Base-by-base conservation (phyloP, 2,329 filamentous ascomycete species). In the Allantophomopsis cytisporea region DNA sequence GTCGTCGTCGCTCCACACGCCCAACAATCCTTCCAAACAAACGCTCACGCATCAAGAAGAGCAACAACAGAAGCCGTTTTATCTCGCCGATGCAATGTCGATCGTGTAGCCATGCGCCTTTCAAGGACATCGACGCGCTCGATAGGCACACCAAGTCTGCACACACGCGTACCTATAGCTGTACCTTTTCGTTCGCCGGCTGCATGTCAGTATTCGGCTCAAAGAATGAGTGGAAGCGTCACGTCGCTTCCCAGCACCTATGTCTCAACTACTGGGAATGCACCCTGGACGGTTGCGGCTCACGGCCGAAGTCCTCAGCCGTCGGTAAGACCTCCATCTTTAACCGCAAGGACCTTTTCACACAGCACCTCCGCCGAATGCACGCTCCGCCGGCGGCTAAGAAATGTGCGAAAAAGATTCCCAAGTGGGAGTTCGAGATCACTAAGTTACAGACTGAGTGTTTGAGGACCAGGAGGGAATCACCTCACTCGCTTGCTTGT, bases 141-240 rank as follows among this genome's bases (percentile, higher is more conserved):
- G 59, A 69, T 36, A 64, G 59, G 37, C 70, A 76, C 51, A 58
- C 65, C 48, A 67, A 45, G 7, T 38, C 36, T 1, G 32, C 41
- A 18, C 74, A 80, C 50, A 69, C 64, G 2, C 69, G 73, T 1
- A 69, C 74, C 0, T 91, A 89, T 52, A 66, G 69, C 17, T 96
- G 89, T 57, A 76, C 85, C 41, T 87, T 95, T 56, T 65, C 73
- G 21, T 78, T 74, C 40, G 91, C 87, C 41, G 83, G 81, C 28
- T 96, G 89, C 60, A 47, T 45, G 1, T 73, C 76, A 2, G 76
- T 69, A 1, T 94, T 94, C 53, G 69, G 72, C 3, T 79, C 71
- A 48, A 94, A 94, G 62, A 94, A 94, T 55, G 88, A 95, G 57
- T 95, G 89, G 89, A 95, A 95, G 59, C 76, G 89, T 0, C 89